A percentile compares a stretch with the other conserved stretches of the same genome.
Conservation (phyloP, 192 early-diverging fungal species). For the Gaertneriomyces sp. region DNA sequence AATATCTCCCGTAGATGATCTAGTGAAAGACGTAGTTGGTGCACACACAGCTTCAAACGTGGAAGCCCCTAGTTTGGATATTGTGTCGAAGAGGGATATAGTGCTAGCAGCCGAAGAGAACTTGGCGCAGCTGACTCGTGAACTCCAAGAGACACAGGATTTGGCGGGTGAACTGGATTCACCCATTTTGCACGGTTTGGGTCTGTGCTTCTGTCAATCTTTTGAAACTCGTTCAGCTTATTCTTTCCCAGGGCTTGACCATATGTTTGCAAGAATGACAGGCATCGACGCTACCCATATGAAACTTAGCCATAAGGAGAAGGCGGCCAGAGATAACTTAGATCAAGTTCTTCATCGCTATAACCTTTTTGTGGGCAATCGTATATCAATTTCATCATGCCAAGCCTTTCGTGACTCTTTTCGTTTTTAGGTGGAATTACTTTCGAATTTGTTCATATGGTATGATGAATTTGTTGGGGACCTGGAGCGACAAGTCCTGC, state of each 20-base stretch:
- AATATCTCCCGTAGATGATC: neutral
- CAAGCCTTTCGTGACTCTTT: too few species aligned
- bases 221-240: neutral
- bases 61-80: slow-evolving; percentile 8
- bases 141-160: slow-evolving; percentile 21
- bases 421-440: slow-evolving; percentile 6
- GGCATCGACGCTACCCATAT: neutral
- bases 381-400: neutral
- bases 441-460: slow-evolving; percentile 27
- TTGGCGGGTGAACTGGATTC: slow-evolving; percentile 26
- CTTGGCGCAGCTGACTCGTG: neutral
- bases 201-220: neutral
- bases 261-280: too few species aligned
- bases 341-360: neutral
- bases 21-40: too few species aligned
- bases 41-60: too few species aligned
- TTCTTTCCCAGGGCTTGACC: neutral
- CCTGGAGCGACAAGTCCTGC: slow-evolving; percentile 17
- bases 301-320: slow-evolving; percentile 1
- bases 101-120: slow-evolving; percentile 28
- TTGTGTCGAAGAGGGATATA: slow-evolving; percentile 23
- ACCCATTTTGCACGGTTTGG: slow-evolving; percentile 21
- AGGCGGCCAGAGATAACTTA: neutral
- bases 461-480: slow-evolving; percentile 20
- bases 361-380: neutral